These are phyloP conservation scores for Puya raimondii DNA, from an alignment of 176 grass and related monocot genomes.

Conservation along the genomic window DNA sequence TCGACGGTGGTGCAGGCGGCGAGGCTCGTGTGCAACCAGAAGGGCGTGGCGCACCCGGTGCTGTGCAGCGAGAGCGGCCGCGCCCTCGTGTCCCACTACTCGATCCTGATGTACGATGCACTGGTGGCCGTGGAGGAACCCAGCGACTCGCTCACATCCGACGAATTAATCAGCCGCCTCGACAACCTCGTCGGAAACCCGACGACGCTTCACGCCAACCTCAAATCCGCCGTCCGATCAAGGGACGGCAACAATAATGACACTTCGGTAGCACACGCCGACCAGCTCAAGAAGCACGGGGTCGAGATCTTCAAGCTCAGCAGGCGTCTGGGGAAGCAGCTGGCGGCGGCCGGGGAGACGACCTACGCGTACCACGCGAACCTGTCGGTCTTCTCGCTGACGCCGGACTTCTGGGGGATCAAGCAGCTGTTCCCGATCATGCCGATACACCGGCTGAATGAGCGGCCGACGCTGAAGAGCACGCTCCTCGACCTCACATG, in stretches of 20 bases:
- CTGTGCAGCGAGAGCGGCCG: conserved; percentile 2
- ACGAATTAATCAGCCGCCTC: background rate
- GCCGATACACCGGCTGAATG: conserved; percentile 20
- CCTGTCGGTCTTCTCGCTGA: conserved; percentile 33
- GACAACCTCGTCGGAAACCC: background rate
- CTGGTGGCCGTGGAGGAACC: background rate
- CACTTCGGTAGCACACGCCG: background rate
- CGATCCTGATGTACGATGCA: background rate
- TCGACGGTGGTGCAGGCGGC: background rate
- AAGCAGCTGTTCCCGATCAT: conserved; percentile 27
- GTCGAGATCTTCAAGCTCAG: background rate
- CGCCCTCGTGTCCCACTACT: background rate
- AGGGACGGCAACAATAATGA: background rate
- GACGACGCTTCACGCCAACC: background rate
- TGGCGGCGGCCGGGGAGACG: background rate
- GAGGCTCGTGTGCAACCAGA: background rate
- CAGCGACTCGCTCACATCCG: background rate
- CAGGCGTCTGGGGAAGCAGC: background rate
- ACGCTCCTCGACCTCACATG: conserved; percentile 27
- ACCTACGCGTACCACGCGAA: conserved; percentile 31
- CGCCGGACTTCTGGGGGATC: conserved; percentile 14
- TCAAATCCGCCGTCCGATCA: background rate
- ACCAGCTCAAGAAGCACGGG: background rate
- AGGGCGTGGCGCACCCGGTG: background rate
- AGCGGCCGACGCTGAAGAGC: conserved; percentile 6